Percentiles rank a stretch among this genome's conserved stretches.
Conservation (phyloP, 164 flowering plant species). For the Protea cynaroides region DNA sequence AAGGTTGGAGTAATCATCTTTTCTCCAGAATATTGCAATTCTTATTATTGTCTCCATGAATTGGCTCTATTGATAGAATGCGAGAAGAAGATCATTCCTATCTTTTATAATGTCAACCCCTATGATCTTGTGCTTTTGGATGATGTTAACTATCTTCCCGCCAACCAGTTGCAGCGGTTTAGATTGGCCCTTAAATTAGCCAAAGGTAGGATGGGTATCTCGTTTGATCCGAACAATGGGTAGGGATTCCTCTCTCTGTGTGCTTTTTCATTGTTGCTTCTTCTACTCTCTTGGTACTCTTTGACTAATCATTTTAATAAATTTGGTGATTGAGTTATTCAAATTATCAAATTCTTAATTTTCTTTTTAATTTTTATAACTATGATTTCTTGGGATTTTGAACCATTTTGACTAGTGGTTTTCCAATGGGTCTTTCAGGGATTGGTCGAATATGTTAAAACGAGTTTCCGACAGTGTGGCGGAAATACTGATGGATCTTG, state of each 20-base stretch:
- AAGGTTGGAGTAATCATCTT: conserved; percentile 53
- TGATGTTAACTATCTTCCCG: conserved; percentile 18
- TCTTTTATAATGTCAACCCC: conserved; percentile 60
- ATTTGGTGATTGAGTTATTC: too few relatives aligned
- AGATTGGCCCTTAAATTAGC: conserved; percentile 52
- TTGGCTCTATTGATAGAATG: conserved; percentile 45
- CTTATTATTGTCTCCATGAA: conserved; percentile 16
- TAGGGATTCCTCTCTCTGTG: conserved; percentile 8
- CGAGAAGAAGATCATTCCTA: conserved; percentile 49
- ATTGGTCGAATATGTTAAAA: conserved; percentile 43
- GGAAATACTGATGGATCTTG: conserved; percentile 19
- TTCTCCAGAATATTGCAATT: conserved; percentile 60
- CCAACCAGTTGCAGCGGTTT: conserved; percentile 30
- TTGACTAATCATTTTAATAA: too few relatives aligned
- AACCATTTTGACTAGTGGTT: neutral
- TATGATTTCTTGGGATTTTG: too few relatives aligned
- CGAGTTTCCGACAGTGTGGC: conserved; percentile 30
- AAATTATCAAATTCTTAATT: too few relatives aligned
- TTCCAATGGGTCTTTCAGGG: conserved; percentile 23
- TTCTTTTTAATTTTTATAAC: too few relatives aligned
- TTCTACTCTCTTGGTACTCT: too few relatives aligned
- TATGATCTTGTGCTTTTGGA: conserved; percentile 43
- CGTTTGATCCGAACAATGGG: conserved; percentile 52
- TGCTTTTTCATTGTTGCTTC: too few relatives aligned
- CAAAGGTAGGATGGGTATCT: conserved; percentile 49